phyloP scores from a whole-genome alignment of 768 basidiomycete genomes.

The Sutorius australiensis region DNA sequence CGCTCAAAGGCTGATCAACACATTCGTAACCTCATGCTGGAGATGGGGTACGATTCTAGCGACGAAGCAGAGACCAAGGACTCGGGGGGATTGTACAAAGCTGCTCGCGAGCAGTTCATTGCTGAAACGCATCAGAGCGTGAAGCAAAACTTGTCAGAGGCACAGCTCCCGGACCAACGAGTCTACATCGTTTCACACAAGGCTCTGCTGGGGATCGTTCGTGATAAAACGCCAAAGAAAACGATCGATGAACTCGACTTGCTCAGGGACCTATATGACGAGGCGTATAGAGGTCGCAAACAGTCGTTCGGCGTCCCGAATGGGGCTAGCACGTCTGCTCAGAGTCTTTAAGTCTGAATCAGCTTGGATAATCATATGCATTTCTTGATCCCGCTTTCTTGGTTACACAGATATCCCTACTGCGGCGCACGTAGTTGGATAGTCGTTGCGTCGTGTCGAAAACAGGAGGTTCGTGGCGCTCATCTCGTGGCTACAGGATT shows the following conservation, averaged over 20 bases:
- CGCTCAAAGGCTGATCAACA: constrained; percentile 37
- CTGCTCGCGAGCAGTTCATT: constrained; percentile 28
- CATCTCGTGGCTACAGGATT: too few species aligned
- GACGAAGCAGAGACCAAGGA: constrained; percentile 14
- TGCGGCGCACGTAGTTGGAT: not conserved
- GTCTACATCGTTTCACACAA: constrained; percentile 30
- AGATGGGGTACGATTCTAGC: constrained; percentile 29
- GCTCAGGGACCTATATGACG: constrained; percentile 22
- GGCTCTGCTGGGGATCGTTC: constrained; percentile 22
- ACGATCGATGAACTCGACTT: constrained; percentile 28
- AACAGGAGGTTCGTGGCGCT: too few species aligned
- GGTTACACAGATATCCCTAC: too few species aligned
- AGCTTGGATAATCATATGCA: not conserved
- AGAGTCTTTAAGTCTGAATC: constrained; percentile 8
- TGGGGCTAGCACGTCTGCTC: constrained; percentile 2
- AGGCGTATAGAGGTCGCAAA: constrained; percentile 13
- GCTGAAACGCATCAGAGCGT: constrained; percentile 24
- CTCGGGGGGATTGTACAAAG: constrained; percentile 10
- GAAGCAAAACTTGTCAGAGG: constrained; percentile 22
- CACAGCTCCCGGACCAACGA: constrained; percentile 25
- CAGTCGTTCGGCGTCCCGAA: constrained; percentile 5
- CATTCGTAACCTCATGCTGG: constrained; percentile 25
- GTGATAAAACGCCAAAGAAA: constrained; percentile 18
- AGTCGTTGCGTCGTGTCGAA: too few species aligned
- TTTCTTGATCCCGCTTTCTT: not conserved